phyloP scores from a whole-genome alignment of 768 basidiomycete genomes.

The Clitopilus passeckerianus region DNA sequence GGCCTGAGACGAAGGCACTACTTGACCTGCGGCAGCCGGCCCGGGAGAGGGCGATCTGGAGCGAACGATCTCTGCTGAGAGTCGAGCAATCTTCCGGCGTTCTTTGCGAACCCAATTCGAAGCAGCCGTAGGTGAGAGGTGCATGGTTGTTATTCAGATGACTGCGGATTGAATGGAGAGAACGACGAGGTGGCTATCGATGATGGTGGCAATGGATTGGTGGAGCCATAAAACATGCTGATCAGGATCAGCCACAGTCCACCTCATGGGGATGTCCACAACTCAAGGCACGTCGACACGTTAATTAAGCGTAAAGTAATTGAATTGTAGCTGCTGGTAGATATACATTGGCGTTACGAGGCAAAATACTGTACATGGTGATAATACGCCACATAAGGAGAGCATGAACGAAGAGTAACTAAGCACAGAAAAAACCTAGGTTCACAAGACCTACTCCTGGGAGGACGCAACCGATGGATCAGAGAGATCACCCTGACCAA shows the following conservation, averaged over 20 bases:
- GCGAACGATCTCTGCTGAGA: neutral
- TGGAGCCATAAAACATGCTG: neutral
- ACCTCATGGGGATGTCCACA: neutral
- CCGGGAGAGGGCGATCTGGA: neutral
- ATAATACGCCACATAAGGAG: neutral
- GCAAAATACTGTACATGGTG: neutral
- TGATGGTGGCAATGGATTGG: neutral
- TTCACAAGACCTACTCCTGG: neutral
- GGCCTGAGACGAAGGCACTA: neutral
- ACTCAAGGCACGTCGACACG: neutral
- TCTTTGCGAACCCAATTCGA: conserved; percentile 5
- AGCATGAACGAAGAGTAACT: neutral
- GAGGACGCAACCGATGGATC: neutral
- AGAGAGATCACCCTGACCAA: neutral
- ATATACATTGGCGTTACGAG: neutral
- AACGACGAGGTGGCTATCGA: neutral
- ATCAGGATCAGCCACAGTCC: neutral
- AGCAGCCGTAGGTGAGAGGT: neutral
- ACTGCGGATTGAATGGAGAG: neutral
- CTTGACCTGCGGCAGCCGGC: too few relatives aligned
- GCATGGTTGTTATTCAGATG: neutral
- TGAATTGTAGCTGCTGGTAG: neutral
- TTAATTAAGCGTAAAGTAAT: neutral
- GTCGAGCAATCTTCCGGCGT: neutral
- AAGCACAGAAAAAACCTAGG: neutral